Percentiles rank a stretch among this genome's conserved stretches.
Evolutionary conservation across 1,284 basidiomycete genomes (phyloP).

Genomic region (Waitea zeae): DNA sequence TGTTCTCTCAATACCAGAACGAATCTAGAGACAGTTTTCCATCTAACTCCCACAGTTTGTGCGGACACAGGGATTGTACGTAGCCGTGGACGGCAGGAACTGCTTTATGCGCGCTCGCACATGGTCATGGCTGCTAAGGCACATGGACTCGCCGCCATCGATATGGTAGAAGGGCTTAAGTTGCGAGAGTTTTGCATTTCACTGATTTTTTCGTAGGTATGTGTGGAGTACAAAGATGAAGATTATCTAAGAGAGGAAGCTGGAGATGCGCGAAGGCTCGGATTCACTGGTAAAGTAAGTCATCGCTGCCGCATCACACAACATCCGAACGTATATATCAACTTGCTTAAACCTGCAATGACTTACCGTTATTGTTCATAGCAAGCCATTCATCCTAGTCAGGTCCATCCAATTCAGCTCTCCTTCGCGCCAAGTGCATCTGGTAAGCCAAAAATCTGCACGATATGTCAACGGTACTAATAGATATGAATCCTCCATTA

Average conservation of each 20-base stretch:
- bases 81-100: slow-evolving; percentile 55
- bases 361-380: too few relatives aligned
- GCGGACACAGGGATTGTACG: slow-evolving; percentile 78
- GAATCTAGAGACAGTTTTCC: background rate
- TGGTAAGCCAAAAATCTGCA: too few relatives aligned
- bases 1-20: slow-evolving; percentile 4
- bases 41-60: slow-evolving; percentile 33
- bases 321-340: too few relatives aligned
- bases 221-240: slow-evolving; percentile 75
- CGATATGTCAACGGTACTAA: too few relatives aligned
- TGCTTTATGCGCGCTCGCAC: slow-evolving; percentile 76
- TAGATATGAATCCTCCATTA: too few relatives aligned
- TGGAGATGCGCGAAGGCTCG: slow-evolving; percentile 58
- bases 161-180: slow-evolving; percentile 45
- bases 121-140: slow-evolving; percentile 78
- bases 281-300: slow-evolving; percentile 73
- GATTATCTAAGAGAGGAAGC: slow-evolving; percentile 62
- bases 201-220: slow-evolving; percentile 36
- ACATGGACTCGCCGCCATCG: slow-evolving; percentile 72
- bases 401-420: slow-evolving; percentile 65
- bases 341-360: too few relatives aligned
- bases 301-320: slow-evolving; percentile 3
- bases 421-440: slow-evolving; percentile 82
- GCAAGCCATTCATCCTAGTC: slow-evolving; percentile 91
- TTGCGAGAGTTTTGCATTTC: background rate